Percentiles rank a stretch among this genome's conserved stretches.
phyloP scores from a whole-genome alignment of 2,329 filamentous ascomycete genomes.

The Pseudogymnoascus sp. region DNA sequence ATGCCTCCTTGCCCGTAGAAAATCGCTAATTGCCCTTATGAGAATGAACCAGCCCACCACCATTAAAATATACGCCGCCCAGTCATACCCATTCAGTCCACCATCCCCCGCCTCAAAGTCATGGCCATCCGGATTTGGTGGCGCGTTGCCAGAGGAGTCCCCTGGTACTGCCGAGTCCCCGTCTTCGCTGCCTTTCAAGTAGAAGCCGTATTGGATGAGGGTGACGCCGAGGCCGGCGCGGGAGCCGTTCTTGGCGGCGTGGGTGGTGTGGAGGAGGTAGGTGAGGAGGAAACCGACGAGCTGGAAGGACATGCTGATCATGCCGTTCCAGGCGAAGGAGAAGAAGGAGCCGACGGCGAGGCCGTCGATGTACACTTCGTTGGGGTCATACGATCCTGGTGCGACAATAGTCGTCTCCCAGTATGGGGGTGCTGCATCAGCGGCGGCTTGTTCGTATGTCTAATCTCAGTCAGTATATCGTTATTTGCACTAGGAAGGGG shows the following conservation, averaged over 20 bases:
- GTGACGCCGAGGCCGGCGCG: conserved; percentile 91
- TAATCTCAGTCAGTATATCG: conserved; percentile 32
- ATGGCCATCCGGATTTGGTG: conserved; percentile 83
- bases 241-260: conserved; percentile 96
- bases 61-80: conserved; percentile 90
- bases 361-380: conserved; percentile 95
- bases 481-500: conserved; percentile 13
- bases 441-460: conserved; percentile 97
- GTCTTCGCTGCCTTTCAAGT: conserved; percentile 65
- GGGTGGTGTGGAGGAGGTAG: conserved; percentile 94
- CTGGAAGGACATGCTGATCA: conserved; percentile 97
- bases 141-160: conserved; percentile 57
- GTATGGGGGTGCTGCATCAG: conserved; percentile 91
- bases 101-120: conserved; percentile 59
- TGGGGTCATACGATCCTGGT: conserved; percentile 78
- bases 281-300: conserved; percentile 95
- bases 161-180: conserved; percentile 33
- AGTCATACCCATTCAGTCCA: conserved; percentile 67
- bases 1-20: conserved; percentile 76
- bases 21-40: conserved; percentile 89
- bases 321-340: conserved; percentile 83
- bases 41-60: conserved; percentile 97
- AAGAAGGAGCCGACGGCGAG: conserved; percentile 86
- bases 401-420: conserved; percentile 99
- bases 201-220: conserved; percentile 93